Conservation (phyloP, 495 filamentous ascomycete genomes). For the Parathielavia appendiculata region DNA sequence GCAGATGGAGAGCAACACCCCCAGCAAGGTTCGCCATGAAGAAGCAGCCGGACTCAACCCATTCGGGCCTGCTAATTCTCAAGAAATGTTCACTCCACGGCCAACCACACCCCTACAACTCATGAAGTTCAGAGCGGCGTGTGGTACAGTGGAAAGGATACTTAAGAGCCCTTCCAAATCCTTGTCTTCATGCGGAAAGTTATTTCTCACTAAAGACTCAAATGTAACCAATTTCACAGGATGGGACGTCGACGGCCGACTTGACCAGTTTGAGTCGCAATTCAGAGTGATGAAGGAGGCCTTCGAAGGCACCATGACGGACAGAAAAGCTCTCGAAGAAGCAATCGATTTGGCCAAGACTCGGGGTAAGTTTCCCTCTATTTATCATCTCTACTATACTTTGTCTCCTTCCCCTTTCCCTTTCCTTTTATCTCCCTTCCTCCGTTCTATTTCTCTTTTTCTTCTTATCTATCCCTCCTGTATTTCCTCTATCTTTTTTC, state of each 20-base stretch:
- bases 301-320: constrained; percentile 56
- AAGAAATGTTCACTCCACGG: constrained; percentile 1
- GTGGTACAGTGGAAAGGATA: constrained; percentile 19
- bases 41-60: constrained; percentile 13
- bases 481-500: no score
- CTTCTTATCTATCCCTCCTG: no score
- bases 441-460: no score
- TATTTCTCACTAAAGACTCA: constrained; percentile 69
- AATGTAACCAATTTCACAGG: constrained; percentile 55
- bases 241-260: constrained; percentile 64
- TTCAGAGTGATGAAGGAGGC: constrained; percentile 55
- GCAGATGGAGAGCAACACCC: constrained; percentile 10
- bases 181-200: constrained; percentile 22
- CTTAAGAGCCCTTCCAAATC: constrained; percentile 20
- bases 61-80: constrained; percentile 14
- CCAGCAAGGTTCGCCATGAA: constrained; percentile 10
- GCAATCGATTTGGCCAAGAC: constrained; percentile 64
- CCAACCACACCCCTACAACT: constrained; percentile 19
- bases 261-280: constrained; percentile 61
- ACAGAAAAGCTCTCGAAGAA: constrained; percentile 61
- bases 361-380: constrained; percentile 70
- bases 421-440: no score
- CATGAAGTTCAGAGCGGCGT: constrained; percentile 8
- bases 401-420: no score
- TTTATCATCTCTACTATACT: no score